These are phyloP conservation scores for Pythium coloratum DNA, from an alignment of 352 stramenopile genomes.

Conservation along the genomic window DNA sequence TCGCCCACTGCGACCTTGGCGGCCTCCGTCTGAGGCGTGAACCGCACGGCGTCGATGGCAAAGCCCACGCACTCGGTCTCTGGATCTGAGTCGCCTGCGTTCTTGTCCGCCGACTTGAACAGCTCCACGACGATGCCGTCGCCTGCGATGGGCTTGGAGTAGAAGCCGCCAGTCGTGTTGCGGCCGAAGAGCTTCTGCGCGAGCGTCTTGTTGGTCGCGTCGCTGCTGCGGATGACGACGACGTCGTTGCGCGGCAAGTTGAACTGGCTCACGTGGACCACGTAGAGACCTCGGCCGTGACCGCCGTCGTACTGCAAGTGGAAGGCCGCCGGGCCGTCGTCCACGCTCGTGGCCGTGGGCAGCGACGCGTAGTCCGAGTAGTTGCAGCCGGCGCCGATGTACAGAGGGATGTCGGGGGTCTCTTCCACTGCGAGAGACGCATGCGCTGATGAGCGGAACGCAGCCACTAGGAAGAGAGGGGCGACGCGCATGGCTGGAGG, in stretches of 20 bases:
- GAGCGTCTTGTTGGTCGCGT: conserved; percentile 22
- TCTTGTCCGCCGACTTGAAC: conserved; percentile 24
- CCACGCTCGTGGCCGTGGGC: conserved; percentile 1
- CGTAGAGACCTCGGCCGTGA: conserved; percentile 55
- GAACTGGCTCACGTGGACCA: conserved; percentile 60
- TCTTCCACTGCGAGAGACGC: background rate
- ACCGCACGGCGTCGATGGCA: conserved; percentile 47
- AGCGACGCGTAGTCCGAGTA: conserved; percentile 57
- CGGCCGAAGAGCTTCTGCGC: conserved; percentile 34
- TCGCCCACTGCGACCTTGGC: conserved; percentile 23
- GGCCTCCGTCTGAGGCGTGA: conserved; percentile 37
- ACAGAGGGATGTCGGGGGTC: conserved; percentile 13
- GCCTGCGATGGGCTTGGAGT: conserved; percentile 45
- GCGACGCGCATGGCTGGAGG: background rate
- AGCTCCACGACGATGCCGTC: conserved; percentile 52
- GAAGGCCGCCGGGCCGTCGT: conserved; percentile 32
- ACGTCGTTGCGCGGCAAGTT: conserved; percentile 48
- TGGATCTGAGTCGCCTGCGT: conserved; percentile 1
- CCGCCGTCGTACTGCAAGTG: conserved; percentile 46
- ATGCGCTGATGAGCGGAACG: background rate
- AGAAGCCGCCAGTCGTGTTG: conserved; percentile 59
- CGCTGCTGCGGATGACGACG: conserved; percentile 39
- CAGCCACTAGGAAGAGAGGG: background rate
- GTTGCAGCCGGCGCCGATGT: conserved; percentile 46
- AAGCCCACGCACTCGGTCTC: conserved; percentile 47